phyloP scores from a whole-genome alignment of 2,329 filamentous ascomycete genomes.

The Ambrosiella cleistominuta region DNA sequence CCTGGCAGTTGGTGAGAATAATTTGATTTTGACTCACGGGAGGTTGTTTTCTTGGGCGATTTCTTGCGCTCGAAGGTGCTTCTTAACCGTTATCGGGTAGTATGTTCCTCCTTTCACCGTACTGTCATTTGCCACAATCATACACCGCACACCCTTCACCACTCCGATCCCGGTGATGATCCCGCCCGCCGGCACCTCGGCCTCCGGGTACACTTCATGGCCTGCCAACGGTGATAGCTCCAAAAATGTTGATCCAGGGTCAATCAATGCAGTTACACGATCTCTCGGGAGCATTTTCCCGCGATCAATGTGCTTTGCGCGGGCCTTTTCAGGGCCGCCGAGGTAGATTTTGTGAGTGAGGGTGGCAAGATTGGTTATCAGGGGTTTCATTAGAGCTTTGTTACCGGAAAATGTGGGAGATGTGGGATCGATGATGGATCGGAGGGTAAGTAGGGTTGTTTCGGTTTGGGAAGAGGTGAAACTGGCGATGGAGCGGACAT shows the following conservation, averaged over 20 bases:
- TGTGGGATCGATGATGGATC: slow-evolving; percentile 55
- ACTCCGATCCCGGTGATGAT: slow-evolving; percentile 86
- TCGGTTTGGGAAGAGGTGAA: slow-evolving; percentile 73
- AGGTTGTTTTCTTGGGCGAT: slow-evolving; percentile 75
- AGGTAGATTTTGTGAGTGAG: slow-evolving; percentile 55
- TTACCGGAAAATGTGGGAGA: slow-evolving; percentile 73
- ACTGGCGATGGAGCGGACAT: slow-evolving; percentile 38
- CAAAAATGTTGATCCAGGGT: slow-evolving; percentile 77
- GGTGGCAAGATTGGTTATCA: slow-evolving; percentile 48
- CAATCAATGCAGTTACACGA: slow-evolving; percentile 69
- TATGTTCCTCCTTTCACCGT: slow-evolving; percentile 96
- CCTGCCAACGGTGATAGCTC: slow-evolving; percentile 89
- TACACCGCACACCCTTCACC: slow-evolving; percentile 77
- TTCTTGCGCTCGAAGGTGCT: slow-evolving; percentile 81
- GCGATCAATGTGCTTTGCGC: slow-evolving; percentile 69
- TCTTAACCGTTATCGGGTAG: slow-evolving; percentile 93
- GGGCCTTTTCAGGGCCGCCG: slow-evolving; percentile 65
- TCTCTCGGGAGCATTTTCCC: slow-evolving; percentile 93
- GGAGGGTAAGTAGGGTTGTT: slow-evolving; percentile 63
- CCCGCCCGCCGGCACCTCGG: slow-evolving; percentile 74
- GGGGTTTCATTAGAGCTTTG: slow-evolving; percentile 54
- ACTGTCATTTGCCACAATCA: slow-evolving; percentile 90
- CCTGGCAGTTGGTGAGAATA: neutral
- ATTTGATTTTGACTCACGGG: slow-evolving; percentile 26
- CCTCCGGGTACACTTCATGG: slow-evolving; percentile 67